These are phyloP conservation scores for Dendrobium chrysotoxum DNA, from an alignment of 106 monocot species.

Conservation along the genomic window DNA sequence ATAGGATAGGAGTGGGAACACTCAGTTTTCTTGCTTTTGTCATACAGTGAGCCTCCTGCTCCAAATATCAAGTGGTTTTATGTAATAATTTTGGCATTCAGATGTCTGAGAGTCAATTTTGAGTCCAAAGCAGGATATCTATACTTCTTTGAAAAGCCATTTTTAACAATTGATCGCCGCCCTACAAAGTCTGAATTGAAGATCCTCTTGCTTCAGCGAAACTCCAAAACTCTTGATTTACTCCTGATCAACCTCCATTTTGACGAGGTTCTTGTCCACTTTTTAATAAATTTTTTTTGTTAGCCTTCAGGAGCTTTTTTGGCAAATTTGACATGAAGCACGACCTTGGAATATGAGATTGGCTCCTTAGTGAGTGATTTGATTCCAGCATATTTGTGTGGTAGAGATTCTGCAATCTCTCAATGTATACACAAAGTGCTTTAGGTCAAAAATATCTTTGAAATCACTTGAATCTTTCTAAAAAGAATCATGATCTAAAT, in stretches of 20 bases:
- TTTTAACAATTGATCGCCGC: slow-evolving; percentile 47
- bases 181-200: slow-evolving; percentile 46
- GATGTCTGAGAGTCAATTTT: no score
- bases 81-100: neutral
- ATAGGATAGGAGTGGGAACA: no score
- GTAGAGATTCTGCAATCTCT: slow-evolving; percentile 54
- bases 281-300: no score
- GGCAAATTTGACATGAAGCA: no score
- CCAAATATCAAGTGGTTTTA: neutral
- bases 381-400: slow-evolving; percentile 13
- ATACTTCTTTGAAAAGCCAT: slow-evolving; percentile 67
- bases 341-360: slow-evolving; percentile 68
- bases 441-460: slow-evolving; percentile 60
- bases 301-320: no score
- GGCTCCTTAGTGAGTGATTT: slow-evolving; percentile 30
- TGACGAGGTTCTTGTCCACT: no score
- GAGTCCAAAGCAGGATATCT: no score
- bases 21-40: slow-evolving; percentile 84
- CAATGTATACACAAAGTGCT: slow-evolving; percentile 41
- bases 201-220: slow-evolving; percentile 53
- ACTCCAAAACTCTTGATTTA: slow-evolving; percentile 27
- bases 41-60: slow-evolving; percentile 90
- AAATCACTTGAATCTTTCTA: slow-evolving; percentile 67
- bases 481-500: slow-evolving; percentile 56
- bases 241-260: slow-evolving; percentile 30